Base-by-base conservation (phyloP, 371 early-diverging fungal genomes). In the Actinomucor elegans region DNA sequence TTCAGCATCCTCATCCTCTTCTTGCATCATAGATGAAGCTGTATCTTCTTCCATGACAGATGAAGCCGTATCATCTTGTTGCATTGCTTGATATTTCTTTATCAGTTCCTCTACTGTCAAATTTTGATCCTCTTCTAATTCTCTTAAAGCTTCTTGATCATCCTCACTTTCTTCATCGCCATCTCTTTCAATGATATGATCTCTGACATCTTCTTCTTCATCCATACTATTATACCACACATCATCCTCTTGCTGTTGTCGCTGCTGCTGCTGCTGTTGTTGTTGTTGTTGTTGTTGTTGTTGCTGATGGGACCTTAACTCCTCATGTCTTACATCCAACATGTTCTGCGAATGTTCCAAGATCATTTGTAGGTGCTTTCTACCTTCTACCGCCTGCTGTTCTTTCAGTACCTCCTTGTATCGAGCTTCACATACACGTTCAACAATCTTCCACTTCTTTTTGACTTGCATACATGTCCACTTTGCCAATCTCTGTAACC, bases 311-410 rank as follows among this genome's bases (percentile, higher is more conserved):
- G n/a, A n/a, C 31, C 37, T 31, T 3, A 83, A 49, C 31, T 80
- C 77, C 31, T 67, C 77, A 58, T 80, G 85, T 57, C 87, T 80
- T n/a, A 77, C 87, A n/a, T 76, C 86, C 11, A 90, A 50, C 64
- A 88, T 77, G 38, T 84, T 84, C 9, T 88, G 83, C 0, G 89
- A 87, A 46, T 86, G 87, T 47, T 89, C 85, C 35, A 90, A 59
- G 55, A 90, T 88, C 47, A 72, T 62, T 54, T 88, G 78, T 53
- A 90, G 48, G 63, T 81, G 84, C 21, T 77, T 76, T 24, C 85
- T 79, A 2, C 85, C 84, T 59, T 86, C 72, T 34, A 77, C 64
- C 21, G 81, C 80, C 35, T 81, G 81, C 45, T 85, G 72, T 52
- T 87, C 86, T 44, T 77, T 73, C 7, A 82, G 40, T 0, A 88